Percentiles rank a stretch among this genome's conserved stretches.
phyloP scores from a whole-genome alignment of 352 stramenopile genomes.

The Globisporangium middletonii region DNA sequence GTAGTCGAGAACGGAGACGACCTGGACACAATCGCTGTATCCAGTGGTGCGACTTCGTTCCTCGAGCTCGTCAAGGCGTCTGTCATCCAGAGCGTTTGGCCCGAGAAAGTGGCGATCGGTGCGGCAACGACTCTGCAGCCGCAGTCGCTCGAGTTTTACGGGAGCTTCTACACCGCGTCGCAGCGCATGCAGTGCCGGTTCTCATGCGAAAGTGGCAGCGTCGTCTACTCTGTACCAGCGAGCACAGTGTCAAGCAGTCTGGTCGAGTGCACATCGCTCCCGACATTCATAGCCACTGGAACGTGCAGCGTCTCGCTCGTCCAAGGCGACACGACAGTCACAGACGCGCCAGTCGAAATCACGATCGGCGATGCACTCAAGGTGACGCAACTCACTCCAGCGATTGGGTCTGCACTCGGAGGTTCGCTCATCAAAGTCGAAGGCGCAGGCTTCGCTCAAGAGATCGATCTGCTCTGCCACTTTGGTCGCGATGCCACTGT shows the following conservation, averaged over 20 bases:
- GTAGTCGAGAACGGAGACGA: slow-evolving; percentile 1
- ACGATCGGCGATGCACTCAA: background rate
- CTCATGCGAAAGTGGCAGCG: slow-evolving; percentile 9
- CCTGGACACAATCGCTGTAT: background rate
- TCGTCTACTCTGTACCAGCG: slow-evolving; percentile 5
- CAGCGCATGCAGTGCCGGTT: slow-evolving; percentile 19
- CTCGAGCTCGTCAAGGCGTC: slow-evolving; percentile 11
- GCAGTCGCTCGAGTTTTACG: slow-evolving; percentile 21
- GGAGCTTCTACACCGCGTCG: slow-evolving; percentile 21
- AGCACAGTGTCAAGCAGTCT: slow-evolving; percentile 14
- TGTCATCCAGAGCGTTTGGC: background rate
- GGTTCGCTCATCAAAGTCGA: slow-evolving; percentile 27
- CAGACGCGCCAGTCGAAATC: slow-evolving; percentile 14
- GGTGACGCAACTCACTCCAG: background rate
- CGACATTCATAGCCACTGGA: background rate
- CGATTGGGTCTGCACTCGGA: slow-evolving; percentile 15
- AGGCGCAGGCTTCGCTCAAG: slow-evolving; percentile 20
- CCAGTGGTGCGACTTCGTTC: background rate
- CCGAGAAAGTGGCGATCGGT: slow-evolving; percentile 1
- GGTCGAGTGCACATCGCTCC: slow-evolving; percentile 19
- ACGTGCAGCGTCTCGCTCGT: slow-evolving; percentile 22
- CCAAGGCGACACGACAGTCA: slow-evolving; percentile 19
- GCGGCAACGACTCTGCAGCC: background rate
- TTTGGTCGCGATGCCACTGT: slow-evolving; percentile 20
- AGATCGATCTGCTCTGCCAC: slow-evolving; percentile 18